These are phyloP conservation scores for Eucalyptus lansdowneana DNA, from an alignment of 345 rosid genomes.

Conservation along the genomic window DNA sequence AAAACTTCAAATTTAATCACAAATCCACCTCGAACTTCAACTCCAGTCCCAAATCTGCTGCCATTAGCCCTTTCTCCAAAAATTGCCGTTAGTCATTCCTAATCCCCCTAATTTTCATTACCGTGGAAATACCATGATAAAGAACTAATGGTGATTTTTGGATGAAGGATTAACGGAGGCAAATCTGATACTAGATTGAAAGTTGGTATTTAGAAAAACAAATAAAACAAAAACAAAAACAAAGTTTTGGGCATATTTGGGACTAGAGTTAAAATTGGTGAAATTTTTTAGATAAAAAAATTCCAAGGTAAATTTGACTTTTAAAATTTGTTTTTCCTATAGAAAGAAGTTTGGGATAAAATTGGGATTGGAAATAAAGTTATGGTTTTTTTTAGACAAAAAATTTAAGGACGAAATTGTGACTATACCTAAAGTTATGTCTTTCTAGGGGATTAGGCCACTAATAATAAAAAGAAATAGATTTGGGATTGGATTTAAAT, in stretches of 20 bases:
- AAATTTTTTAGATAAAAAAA: too few species aligned
- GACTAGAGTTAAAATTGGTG: background rate
- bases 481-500: too few species aligned
- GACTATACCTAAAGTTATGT: background rate
- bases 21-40: background rate
- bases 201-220: background rate
- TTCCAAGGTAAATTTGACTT: fast-evolving
- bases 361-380: too few species aligned
- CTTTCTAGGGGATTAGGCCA: background rate
- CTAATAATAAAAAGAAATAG: background rate
- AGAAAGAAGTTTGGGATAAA: background rate
- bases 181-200: background rate
- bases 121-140: background rate
- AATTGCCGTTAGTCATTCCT: background rate
- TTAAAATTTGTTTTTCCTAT: too few species aligned
- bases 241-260: background rate
- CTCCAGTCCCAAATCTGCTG: background rate
- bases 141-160: background rate
- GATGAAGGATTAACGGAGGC: fast-evolving
- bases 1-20: background rate
- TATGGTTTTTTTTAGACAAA: background rate
- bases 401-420: too few species aligned
- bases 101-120: background rate
- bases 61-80: background rate
- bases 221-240: too few species aligned